These are phyloP conservation scores for Emergomyces pasteurianus DNA, from an alignment of 2,329 filamentous ascomycete genomes.

Conservation along the genomic window DNA sequence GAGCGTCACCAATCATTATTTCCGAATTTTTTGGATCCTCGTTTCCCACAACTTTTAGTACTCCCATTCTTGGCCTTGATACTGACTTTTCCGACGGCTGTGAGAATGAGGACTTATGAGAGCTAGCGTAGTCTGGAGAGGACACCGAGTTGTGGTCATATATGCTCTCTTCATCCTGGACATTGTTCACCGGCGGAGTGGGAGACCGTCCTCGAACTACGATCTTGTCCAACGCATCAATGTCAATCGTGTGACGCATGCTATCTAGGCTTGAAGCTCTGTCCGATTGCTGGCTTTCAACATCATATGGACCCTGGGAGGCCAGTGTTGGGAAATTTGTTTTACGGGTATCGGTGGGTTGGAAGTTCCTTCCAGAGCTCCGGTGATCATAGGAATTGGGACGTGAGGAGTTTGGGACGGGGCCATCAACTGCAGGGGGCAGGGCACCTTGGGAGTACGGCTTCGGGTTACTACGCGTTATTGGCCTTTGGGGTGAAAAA, in stretches of 20 bases:
- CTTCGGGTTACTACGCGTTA: slow-evolving; percentile 4
- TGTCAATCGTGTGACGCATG: slow-evolving; percentile 32
- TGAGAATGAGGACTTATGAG: slow-evolving; percentile 41
- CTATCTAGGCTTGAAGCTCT: slow-evolving; percentile 30
- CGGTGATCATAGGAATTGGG: slow-evolving; percentile 5
- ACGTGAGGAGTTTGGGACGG: not conserved
- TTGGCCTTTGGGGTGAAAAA: slow-evolving; percentile 9
- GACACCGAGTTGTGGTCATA: slow-evolving; percentile 53
- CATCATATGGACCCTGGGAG: slow-evolving; percentile 16
- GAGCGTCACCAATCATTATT: slow-evolving; percentile 37
- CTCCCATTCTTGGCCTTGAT: slow-evolving; percentile 59
- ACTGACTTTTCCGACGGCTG: slow-evolving; percentile 28
- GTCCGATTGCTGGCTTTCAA: slow-evolving; percentile 15
- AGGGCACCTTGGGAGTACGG: not conserved
- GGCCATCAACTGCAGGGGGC: not conserved
- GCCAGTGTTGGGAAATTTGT: slow-evolving; percentile 38
- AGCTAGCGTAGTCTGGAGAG: slow-evolving; percentile 70
- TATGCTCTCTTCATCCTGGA: slow-evolving; percentile 27
- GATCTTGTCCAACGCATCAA: slow-evolving; percentile 41
- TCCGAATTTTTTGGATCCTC: slow-evolving; percentile 34
- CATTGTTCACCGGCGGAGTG: not conserved
- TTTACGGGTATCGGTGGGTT: slow-evolving; percentile 2
- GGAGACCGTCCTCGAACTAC: slow-evolving; percentile 14
- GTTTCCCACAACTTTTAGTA: slow-evolving; percentile 63
- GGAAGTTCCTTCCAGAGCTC: not conserved